Evolutionary conservation across 345 rosid genomes (phyloP).

Genomic region (Cardiospermum halicacabum): DNA sequence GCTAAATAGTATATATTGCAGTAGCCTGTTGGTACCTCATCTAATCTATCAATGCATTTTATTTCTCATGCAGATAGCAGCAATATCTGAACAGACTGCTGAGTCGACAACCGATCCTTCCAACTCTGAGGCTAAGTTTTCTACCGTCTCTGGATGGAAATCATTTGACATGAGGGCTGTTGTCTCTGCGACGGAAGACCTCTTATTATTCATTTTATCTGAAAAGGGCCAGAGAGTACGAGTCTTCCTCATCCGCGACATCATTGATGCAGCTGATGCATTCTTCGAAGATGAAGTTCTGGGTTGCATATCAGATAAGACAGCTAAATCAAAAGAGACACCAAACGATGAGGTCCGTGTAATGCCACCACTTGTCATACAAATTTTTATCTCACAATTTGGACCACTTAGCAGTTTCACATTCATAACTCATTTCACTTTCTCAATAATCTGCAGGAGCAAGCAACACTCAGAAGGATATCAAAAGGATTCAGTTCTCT

Average conservation of each 20-base stretch:
- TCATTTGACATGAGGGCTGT: constrained; percentile 85
- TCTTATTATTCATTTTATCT: constrained; percentile 68
- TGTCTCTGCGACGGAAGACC: constrained; percentile 90
- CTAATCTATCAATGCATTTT: neutral
- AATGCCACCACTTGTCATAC: neutral
- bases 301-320: constrained; percentile 28
- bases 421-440: neutral
- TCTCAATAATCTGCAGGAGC: constrained; percentile 35
- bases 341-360: constrained; percentile 41
- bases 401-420: neutral
- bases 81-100: constrained; percentile 85
- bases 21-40: neutral
- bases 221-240: constrained; percentile 80
- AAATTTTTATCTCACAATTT: neutral
- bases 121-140: constrained; percentile 23
- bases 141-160: constrained; percentile 52
- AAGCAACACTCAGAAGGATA: constrained; percentile 41
- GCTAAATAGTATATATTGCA: neutral
- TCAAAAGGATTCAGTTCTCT: constrained; percentile 50
- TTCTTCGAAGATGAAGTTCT: constrained; percentile 45
- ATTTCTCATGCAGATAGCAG: constrained; percentile 55
- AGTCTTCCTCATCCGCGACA: constrained; percentile 72
- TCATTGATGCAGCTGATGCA: constrained; percentile 57
- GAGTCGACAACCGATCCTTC: constrained; percentile 35
- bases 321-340: constrained; percentile 17